phyloP scores from a whole-genome alignment of 2,329 filamentous ascomycete species.

The Daldinia sp. region DNA sequence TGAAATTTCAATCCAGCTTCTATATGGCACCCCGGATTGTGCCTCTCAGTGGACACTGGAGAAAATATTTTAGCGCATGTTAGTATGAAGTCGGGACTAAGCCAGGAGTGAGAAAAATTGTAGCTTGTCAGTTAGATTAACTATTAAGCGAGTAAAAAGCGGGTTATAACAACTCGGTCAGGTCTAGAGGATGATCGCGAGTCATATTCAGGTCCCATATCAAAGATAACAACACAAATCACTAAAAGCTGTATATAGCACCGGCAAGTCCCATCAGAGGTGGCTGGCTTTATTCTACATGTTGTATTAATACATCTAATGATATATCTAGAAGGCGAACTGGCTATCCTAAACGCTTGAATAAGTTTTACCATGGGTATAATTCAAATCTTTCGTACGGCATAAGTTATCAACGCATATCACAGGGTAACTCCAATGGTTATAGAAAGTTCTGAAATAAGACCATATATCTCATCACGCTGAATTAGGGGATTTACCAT shows the following conservation, averaged over 20 bases:
- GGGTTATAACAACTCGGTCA: background rate
- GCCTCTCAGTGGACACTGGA: background rate
- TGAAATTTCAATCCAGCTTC: background rate
- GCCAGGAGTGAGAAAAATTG: background rate
- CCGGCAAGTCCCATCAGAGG: background rate
- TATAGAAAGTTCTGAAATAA: too few species aligned
- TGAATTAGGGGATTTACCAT: too few species aligned
- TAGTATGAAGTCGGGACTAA: background rate
- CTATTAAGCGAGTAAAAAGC: background rate
- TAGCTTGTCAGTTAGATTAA: background rate
- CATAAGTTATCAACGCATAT: too few species aligned
- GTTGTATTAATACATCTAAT: background rate
- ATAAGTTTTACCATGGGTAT: too few species aligned
- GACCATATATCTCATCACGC: too few species aligned
- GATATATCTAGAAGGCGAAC: background rate
- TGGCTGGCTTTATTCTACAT: background rate
- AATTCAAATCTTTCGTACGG: too few species aligned
- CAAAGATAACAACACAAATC: background rate
- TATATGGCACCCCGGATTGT: background rate
- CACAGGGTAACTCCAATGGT: too few species aligned
- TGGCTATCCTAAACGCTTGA: too few species aligned
- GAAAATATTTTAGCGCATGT: background rate
- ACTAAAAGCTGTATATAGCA: background rate
- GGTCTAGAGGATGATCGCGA: background rate
- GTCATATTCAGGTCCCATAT: constrained; percentile 9